Base-by-base conservation (phyloP, 1,139 yeast genomes). In the Saccharomyces hybrid region DNA sequence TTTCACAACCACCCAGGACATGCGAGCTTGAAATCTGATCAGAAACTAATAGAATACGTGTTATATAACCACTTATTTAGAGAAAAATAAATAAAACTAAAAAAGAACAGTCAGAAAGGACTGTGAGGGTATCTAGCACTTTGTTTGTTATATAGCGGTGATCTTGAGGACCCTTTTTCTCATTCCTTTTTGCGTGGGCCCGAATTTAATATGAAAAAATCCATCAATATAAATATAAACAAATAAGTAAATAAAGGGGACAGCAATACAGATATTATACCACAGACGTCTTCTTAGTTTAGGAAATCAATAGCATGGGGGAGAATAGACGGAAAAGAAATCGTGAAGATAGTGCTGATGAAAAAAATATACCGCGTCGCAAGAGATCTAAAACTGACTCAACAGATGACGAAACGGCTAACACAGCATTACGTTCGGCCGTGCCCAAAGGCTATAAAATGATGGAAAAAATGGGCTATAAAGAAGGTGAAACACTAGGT, bases 381-480 rank as follows among this genome's bases (percentile, higher is more conserved):
- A 38, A 38, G 42, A 38, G 9, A 9, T 38, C 13, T n/a, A 38
- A 38, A 38, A 8, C 9, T 4, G 42, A 8, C 9, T 16, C 42
- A 8, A 38, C 42, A 38, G 9, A 38, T 38, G 25, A 38, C 42
- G 5, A 16, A 38, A 8, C 42, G 1, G 42, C 23, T 4, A 13
- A 8, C 25, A 38, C 23, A 8, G 2, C 6, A 16, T 20, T 52
- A 46, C 25, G 49, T 13, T 23, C 7, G 6, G 5, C 14, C 27
- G 48, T 61, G 55, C 62, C 81, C 0, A 72, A 76, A 49, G 85
- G 83, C 0, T 68, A 79, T 31, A 60, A 71, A 6, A 80, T 81
- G 56, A 80, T 81, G 85, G 69, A 73, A 57, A 76, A 72, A 61
- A 81, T 81, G 85, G 85, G 85, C 2, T 81, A 74, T 61, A 72